phyloP scores from a whole-genome alignment of 1,284 basidiomycete species.

The Gomphus bonarii region DNA sequence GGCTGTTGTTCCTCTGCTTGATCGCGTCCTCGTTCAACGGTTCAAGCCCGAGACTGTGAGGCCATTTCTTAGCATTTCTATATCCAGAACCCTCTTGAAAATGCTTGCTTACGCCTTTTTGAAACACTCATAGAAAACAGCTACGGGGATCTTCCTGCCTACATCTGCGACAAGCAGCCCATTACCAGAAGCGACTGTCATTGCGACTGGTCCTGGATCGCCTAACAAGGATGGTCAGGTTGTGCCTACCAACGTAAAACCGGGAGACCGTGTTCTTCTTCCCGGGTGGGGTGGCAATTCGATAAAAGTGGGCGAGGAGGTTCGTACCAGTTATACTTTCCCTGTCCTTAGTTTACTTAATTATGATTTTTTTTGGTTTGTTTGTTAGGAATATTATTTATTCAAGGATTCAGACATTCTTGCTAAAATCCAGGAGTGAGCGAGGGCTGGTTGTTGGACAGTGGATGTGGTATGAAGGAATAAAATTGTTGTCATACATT shows the following conservation, averaged over 20 bases:
- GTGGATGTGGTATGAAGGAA: neutral
- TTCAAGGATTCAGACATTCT: conserved; percentile 96
- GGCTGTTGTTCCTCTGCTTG: conserved; percentile 83
- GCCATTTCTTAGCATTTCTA: conserved; percentile 13
- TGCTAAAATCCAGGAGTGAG: conserved; percentile 91
- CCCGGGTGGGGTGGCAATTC: conserved; percentile 94
- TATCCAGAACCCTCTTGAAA: neutral
- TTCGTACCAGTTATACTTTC: conserved; percentile 30
- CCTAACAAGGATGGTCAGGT: conserved; percentile 78
- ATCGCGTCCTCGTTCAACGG: conserved; percentile 95
- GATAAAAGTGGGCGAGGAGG: conserved; percentile 97
- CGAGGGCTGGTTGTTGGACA: neutral
- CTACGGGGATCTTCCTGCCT: conserved; percentile 89
- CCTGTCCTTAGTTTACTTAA: neutral
- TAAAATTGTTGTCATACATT: neutral
- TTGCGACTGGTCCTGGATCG: conserved; percentile 90
- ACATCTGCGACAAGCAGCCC: conserved; percentile 75
- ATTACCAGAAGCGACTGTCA: conserved; percentile 92
- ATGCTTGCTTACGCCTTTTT: too few relatives aligned
- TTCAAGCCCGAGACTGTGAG: conserved; percentile 89
- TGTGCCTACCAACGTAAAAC: conserved; percentile 72
- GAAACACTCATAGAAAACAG: conserved; percentile 66
- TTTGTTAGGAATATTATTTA: conserved; percentile 78
- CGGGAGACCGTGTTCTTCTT: conserved; percentile 87
- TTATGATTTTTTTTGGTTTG: conserved; percentile 4